A percentile compares a stretch with the other conserved stretches of the same genome.
Evolutionary conservation across 345 rosid genomes (phyloP).

Genomic region (Eucalyptus pauciflora): DNA sequence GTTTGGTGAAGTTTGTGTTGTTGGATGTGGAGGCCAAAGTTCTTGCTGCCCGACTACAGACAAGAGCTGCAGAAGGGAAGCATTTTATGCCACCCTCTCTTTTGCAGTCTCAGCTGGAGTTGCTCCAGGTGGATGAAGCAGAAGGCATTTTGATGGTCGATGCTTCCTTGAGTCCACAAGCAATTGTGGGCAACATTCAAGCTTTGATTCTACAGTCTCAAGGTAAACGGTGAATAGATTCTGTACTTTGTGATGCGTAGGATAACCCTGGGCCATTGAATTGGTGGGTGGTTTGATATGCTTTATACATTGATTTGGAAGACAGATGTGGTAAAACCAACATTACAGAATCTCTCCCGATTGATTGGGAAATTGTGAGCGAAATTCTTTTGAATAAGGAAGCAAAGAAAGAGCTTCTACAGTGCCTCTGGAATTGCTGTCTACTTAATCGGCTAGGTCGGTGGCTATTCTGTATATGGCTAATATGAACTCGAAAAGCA

Average conservation of each 20-base stretch:
- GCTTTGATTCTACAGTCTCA: not conserved
- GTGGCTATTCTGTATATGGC: not conserved
- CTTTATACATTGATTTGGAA: not conserved
- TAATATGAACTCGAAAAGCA: not conserved
- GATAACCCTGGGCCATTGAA: not conserved
- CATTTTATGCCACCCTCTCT: slow-evolving; percentile 82
- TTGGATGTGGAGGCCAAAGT: slow-evolving; percentile 47
- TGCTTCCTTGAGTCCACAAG: slow-evolving; percentile 37
- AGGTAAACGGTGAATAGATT: not conserved
- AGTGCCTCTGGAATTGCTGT: not conserved
- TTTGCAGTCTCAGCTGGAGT: slow-evolving; percentile 70
- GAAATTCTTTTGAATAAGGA: not conserved
- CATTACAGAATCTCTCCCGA: not conserved
- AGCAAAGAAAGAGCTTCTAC: not conserved
- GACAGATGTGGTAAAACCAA: not conserved
- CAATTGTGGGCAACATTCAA: slow-evolving; percentile 11
- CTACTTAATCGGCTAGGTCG: not conserved
- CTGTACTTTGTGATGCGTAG: not conserved
- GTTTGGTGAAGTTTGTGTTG: slow-evolving; percentile 46
- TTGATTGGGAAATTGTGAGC: not conserved
- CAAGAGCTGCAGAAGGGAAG: slow-evolving; percentile 49
- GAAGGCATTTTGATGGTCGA: slow-evolving; percentile 52
- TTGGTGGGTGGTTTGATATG: not conserved
- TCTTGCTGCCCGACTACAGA: slow-evolving; percentile 37
- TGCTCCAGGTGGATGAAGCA: slow-evolving; percentile 50